Percentiles rank a stretch among this genome's conserved stretches.
phyloP scores from a whole-genome alignment of 2,329 filamentous ascomycete species.

The Hypoxylon sp. region DNA sequence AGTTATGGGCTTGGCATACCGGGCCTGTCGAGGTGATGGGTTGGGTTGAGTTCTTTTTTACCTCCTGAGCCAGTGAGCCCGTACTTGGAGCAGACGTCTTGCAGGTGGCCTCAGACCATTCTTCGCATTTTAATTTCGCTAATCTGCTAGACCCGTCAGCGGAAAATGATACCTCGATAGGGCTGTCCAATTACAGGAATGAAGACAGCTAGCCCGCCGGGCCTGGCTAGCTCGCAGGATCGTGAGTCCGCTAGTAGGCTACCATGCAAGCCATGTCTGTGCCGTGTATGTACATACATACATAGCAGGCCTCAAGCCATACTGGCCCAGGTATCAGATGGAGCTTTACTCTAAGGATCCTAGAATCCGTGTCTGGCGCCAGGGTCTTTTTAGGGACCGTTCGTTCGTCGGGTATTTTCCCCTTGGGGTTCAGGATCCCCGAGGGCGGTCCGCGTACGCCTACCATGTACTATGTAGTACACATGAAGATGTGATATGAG shows the following conservation, averaged over 20 bases:
- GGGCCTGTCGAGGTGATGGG: constrained; percentile 17
- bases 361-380: not conserved
- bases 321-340: constrained; percentile 4
- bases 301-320: too few relatives aligned
- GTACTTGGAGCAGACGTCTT: constrained; percentile 10
- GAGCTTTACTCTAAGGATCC: constrained; percentile 6
- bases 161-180: constrained; percentile 22
- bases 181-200: constrained; percentile 26
- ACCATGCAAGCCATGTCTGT: too few relatives aligned
- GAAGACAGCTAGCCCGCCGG: not conserved
- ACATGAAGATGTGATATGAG: too few relatives aligned
- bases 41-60: constrained; percentile 3
- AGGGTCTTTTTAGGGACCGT: not conserved
- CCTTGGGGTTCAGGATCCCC: not conserved
- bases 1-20: constrained; percentile 8
- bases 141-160: constrained; percentile 9
- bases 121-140: constrained; percentile 4
- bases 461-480: too few relatives aligned
- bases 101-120: constrained; percentile 3
- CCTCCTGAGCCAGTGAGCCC: not conserved
- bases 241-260: too few relatives aligned
- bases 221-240: too few relatives aligned
- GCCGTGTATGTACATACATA: not conserved
- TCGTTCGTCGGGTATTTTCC: not conserved
- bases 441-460: too few relatives aligned